phyloP scores from a whole-genome alignment of 306 rosid genomes.

The Dryas alaskensis region DNA sequence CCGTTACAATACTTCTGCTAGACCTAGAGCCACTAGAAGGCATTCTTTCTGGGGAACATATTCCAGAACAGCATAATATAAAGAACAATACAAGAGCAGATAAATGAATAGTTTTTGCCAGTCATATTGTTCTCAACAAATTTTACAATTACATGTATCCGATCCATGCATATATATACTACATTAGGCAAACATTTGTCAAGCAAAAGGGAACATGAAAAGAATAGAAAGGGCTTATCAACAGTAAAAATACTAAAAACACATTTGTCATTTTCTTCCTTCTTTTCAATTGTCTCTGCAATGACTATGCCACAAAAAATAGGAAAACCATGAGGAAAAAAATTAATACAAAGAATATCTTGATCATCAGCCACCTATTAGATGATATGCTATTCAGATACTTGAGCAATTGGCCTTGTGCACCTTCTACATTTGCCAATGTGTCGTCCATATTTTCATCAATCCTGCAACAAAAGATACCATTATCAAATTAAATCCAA shows the following conservation, averaged over 20 bases:
- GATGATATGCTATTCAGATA: conserved; percentile 95
- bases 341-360: conserved; percentile 94
- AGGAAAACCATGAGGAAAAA: conserved; percentile 96
- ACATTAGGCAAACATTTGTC: conserved; percentile 34
- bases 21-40: neutral
- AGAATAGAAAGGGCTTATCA: conserved; percentile 32
- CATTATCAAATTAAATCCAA: neutral
- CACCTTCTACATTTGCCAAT: conserved; percentile 88
- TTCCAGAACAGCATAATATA: neutral
- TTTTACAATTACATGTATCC: conserved; percentile 35
- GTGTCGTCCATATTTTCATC: conserved; percentile 99
- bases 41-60: neutral
- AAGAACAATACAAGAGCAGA: neutral
- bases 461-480: conserved; percentile 52
- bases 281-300: conserved; percentile 33
- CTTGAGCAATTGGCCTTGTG: conserved; percentile 87
- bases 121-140: conserved; percentile 30
- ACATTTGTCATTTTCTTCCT: conserved; percentile 26
- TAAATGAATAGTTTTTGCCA: conserved; percentile 9
- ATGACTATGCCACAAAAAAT: conserved; percentile 90
- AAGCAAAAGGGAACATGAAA: conserved; percentile 17
- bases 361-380: conserved; percentile 99
- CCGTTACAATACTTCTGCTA: no score
- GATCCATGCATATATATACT: conserved; percentile 32
- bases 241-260: conserved; percentile 21